These are phyloP conservation scores for Microstegium vimineum DNA, from an alignment of 176 grass and related monocot genomes.

Conservation along the genomic window DNA sequence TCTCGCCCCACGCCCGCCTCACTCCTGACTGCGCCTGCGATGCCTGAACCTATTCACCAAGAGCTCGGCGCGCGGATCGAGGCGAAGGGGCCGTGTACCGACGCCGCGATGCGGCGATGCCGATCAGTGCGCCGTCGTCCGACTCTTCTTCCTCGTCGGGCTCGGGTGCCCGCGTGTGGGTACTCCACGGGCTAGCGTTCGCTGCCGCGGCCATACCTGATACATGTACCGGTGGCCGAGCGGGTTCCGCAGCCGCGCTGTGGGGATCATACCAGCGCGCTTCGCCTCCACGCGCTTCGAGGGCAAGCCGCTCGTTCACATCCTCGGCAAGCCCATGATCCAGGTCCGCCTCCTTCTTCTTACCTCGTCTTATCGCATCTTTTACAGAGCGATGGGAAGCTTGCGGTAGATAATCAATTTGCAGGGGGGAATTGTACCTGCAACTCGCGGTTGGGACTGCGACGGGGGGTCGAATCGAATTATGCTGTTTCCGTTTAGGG, in stretches of 20 bases:
- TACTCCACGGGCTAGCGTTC: too few relatives aligned
- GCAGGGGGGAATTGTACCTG: too few relatives aligned
- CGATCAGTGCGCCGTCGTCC: too few relatives aligned
- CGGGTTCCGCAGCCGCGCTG: slow-evolving; percentile 53
- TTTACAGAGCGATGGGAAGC: background rate
- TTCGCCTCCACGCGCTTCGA: slow-evolving; percentile 90
- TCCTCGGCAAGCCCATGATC: slow-evolving; percentile 90
- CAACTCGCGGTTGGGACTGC: background rate
- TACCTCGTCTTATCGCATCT: background rate
- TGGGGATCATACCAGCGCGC: slow-evolving; percentile 74
- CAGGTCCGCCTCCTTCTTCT: slow-evolving; percentile 28
- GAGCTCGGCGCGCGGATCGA: too few relatives aligned
- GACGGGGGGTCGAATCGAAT: background rate
- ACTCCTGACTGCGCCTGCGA: too few relatives aligned
- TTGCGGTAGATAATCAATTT: background rate
- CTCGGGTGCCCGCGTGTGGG: too few relatives aligned
- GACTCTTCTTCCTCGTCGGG: too few relatives aligned
- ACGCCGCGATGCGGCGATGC: too few relatives aligned
- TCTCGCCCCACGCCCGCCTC: too few relatives aligned
- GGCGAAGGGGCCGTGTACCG: too few relatives aligned
- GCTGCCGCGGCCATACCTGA: too few relatives aligned
- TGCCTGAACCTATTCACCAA: too few relatives aligned
- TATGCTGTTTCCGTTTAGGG: background rate
- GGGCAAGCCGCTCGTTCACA: slow-evolving; percentile 69
- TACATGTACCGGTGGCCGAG: background rate